Evolutionary conservation across 768 basidiomycete genomes (phyloP), one percentile per base, ranked within the genome.

Genomic region (Suillus luteus): DNA sequence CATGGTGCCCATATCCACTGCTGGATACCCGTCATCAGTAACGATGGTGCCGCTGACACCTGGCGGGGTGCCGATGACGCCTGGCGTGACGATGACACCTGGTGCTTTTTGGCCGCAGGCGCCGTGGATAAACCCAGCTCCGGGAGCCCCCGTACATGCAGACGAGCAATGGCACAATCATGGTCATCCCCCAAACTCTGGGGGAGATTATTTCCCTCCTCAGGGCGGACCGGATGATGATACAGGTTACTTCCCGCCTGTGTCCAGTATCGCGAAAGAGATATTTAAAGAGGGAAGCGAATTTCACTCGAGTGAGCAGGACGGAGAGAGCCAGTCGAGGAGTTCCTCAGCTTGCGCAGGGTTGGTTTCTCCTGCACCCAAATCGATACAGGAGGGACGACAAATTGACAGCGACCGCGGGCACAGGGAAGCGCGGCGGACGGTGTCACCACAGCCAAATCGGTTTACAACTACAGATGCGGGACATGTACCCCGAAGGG

Each of bases 31-130:
- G 35, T 11, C 62, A 62, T 55, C 64, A 19, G 38, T 65, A 63
- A 27, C 68, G 1, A 65, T 68, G 33, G 68, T 70, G 24, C 66
- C 73, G 14, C 66, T 75, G 71, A 75, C 59, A 2, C 64, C 66
- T 11, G 60, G 55, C 17, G 63, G 59, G 7, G 60, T 64, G 24
- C 61, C 63, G 35, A 59, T 75, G 66, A 75, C 91, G 0, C 92
- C 93, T 1, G 87, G 86, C 31, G 80, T 85, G 14, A 81, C 86
- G 17, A 89, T 92, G 84, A 86, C 85, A 17, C 90, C 91, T 35
- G 90, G 87, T 15, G 85, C 86, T 44, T 90, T 89, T 75, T 94
- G 87, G 86, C 57, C 85, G 77, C 67, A 86, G 83, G 40, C 84
- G 80, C 76, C 82, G 52, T 79, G 76, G 73, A 79, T 86, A 61